Evolutionary conservation across 2,329 filamentous ascomycete species (phyloP).

Genomic region (Aspergillus oerlinghausenensis): DNA sequence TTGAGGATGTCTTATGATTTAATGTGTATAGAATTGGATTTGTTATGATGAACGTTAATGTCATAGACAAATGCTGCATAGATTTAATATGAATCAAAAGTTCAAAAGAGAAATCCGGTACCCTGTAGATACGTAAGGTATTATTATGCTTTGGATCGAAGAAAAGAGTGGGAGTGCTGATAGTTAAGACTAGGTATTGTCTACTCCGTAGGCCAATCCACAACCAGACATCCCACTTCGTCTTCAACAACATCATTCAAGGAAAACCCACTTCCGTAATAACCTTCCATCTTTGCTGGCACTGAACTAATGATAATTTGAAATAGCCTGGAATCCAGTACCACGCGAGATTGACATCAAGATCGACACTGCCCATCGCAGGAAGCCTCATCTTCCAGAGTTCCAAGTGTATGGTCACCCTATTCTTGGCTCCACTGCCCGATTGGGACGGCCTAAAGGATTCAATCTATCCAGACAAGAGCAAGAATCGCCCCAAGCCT

Average conservation of each 20-base stretch:
- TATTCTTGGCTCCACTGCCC: neutral
- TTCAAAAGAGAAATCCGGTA: neutral
- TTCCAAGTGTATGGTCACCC: neutral
- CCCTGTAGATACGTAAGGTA: no score
- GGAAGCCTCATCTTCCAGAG: slow-evolving; percentile 1
- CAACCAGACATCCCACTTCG: no score
- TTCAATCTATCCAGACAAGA: neutral
- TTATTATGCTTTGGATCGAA: no score
- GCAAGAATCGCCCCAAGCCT: neutral
- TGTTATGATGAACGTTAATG: neutral
- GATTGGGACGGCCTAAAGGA: neutral
- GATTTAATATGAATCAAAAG: neutral
- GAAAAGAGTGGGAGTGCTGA: neutral
- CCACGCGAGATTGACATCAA: neutral
- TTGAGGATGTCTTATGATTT: slow-evolving; percentile 7
- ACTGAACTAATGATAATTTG: no score
- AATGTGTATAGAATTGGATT: slow-evolving; percentile 3
- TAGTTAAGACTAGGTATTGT: no score
- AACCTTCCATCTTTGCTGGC: no score
- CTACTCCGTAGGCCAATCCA: no score
- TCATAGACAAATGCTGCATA: neutral
- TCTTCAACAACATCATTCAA: no score
- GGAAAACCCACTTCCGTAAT: no score
- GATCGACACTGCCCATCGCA: slow-evolving; percentile 5
- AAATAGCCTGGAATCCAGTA: no score